Base-by-base conservation (phyloP, 306 rosid genomes). In the Boehmeria nivea region DNA sequence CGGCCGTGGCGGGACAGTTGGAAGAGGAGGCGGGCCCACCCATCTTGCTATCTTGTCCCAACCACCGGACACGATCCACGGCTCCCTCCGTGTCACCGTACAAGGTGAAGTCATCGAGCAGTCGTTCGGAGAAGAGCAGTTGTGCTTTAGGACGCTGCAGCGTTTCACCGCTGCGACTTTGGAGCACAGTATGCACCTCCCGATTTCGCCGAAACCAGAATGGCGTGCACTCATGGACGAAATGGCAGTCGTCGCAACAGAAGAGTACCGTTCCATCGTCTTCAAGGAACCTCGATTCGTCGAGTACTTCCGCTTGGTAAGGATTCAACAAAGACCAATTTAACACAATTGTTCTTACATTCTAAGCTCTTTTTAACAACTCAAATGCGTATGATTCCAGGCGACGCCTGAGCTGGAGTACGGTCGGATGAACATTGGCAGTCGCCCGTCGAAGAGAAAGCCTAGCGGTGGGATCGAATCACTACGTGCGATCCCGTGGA, bases 401-500 rank as follows among this genome's bases (percentile, higher is more conserved):
- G 96, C 96, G 58, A 87, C 96, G 39, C 98, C 98, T 6, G 98
- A 91, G 83, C 67, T 84, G 79, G 98, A 91, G 76, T 91, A 91
- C 59, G 98, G 98, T 2, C 71, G 98, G 72, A 91, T 91, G 98
- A 91, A 91, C 55, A 91, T 91, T 47, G 98, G 98, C 57, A 91
- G 98, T 26, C 80, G 98, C 11, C 98, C 98, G 21, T 86, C 98
- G 8, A 91, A 87, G 81, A 64, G 98, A 63, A 91, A 75, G 79
- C 98, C 98, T n/a, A 91, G 82, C 49, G 98, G 98, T 5, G 98
- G 98, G 33, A 91, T 91, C 6, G 98, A 91, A 74, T 87, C 98
- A 12, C 89, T 91, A 22, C 95, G 96, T 59, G 98, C 98, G n/a
- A 91, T 91, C 28, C 98, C 98, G 22, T 91, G 98, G 98, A 91